These are phyloP conservation scores for Effrenium voratum DNA, from an alignment of 73 alveolate genomes.

Conservation along the genomic window DNA sequence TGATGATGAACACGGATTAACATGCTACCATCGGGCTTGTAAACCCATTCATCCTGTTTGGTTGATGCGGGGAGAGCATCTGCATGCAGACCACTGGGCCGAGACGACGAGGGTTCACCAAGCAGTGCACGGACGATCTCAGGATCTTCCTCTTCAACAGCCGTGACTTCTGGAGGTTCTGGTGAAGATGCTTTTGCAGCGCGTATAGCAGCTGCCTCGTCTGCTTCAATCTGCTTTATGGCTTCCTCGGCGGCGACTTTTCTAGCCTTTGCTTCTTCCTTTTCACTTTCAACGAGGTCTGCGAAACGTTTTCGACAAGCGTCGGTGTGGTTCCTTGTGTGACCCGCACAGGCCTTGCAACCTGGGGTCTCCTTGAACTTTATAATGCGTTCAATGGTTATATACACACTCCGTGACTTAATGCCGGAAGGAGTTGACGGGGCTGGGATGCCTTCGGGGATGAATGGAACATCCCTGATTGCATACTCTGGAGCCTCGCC, in stretches of 20 bases:
- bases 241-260: background rate
- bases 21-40: too few species aligned
- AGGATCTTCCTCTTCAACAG: too few species aligned
- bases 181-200: background rate
- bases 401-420: background rate
- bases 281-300: background rate
- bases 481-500: background rate
- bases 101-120: too few species aligned
- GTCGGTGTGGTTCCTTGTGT: background rate
- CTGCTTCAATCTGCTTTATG: background rate
- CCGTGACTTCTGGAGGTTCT: background rate
- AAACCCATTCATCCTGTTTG: too few species aligned
- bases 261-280: background rate
- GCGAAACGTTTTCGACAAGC: background rate
- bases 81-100: too few species aligned
- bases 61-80: too few species aligned
- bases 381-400: background rate
- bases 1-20: too few species aligned
- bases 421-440: background rate
- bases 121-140: too few species aligned
- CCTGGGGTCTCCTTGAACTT: background rate
- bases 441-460: background rate
- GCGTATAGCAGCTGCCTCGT: background rate
- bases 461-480: background rate
- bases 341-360: background rate